phyloP scores from a whole-genome alignment of 108 stramenopile species.

The Nannochloropsis salina region DNA sequence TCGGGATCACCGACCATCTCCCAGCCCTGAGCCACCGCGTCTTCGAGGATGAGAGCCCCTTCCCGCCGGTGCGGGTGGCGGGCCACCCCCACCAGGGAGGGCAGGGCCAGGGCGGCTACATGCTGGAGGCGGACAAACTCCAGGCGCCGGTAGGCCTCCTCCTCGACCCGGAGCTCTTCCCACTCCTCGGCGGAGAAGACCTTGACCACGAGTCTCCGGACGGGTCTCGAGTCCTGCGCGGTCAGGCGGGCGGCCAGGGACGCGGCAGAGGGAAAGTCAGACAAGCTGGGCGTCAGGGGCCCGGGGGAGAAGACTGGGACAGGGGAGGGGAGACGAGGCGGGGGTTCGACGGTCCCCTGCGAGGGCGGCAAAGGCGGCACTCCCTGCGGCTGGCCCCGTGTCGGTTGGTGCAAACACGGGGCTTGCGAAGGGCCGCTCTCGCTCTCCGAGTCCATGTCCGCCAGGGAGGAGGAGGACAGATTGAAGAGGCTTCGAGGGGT shows the following conservation, averaged over 20 bases:
- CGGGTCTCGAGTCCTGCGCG: neutral
- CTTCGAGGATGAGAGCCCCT: neutral
- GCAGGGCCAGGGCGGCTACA: neutral
- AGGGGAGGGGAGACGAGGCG: neutral
- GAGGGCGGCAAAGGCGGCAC: too few species aligned
- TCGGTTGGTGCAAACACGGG: too few species aligned
- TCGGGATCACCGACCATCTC: neutral
- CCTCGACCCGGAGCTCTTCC: neutral
- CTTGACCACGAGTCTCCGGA: neutral
- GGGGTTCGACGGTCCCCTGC: too few species aligned
- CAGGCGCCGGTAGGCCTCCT: conserved; percentile 11
- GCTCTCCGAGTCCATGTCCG: too few species aligned
- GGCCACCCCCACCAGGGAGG: neutral
- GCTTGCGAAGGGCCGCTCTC: too few species aligned
- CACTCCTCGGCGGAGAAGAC: neutral
- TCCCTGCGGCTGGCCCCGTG: too few species aligned
- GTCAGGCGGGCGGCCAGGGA: neutral
- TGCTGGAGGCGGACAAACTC: neutral
- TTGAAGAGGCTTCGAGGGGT: too few species aligned
- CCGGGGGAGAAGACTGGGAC: neutral
- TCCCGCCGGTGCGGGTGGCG: neutral
- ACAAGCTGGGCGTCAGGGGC: neutral
- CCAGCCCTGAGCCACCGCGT: neutral
- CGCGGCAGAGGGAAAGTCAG: neutral
- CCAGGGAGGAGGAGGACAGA: too few species aligned